Evolutionary conservation across 2,329 filamentous ascomycete species (phyloP).

Genomic region (Venturia effusa): DNA sequence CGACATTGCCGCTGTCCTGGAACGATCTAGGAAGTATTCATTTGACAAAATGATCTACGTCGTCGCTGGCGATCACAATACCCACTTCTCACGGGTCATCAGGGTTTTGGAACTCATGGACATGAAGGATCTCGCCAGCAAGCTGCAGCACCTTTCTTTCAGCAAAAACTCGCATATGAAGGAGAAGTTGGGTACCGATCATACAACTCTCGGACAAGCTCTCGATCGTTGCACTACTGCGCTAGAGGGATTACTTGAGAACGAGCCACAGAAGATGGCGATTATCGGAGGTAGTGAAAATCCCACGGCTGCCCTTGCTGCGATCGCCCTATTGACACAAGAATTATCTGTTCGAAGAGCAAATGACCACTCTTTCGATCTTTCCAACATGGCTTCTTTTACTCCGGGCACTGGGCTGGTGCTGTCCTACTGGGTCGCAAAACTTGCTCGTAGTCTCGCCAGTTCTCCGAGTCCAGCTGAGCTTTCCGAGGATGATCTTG

Average conservation of each 20-base stretch:
- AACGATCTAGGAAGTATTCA: conserved; percentile 48
- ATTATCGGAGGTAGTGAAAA: conserved; percentile 15
- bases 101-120: conserved; percentile 66
- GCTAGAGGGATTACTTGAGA: conserved; percentile 15
- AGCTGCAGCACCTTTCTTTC: conserved; percentile 67
- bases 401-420: conserved; percentile 21
- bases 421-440: conserved; percentile 22
- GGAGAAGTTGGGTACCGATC: conserved; percentile 46
- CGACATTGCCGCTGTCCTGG: conserved; percentile 64
- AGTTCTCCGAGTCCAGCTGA: conserved; percentile 7
- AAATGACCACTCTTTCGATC: conserved; percentile 20
- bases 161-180: conserved; percentile 47
- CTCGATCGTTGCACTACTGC: conserved; percentile 34
- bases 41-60: conserved; percentile 78
- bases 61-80: conserved; percentile 59
- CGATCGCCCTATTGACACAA: conserved; percentile 20
- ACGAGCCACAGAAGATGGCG: conserved; percentile 16
- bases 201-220: conserved; percentile 56
- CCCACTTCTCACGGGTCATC: conserved; percentile 64
- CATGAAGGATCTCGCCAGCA: conserved; percentile 54
- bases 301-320: conserved; percentile 14
- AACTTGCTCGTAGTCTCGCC: conserved; percentile 16
- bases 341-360: conserved; percentile 19
- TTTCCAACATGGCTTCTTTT: conserved; percentile 18
- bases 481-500: conserved; percentile 18